A percentile compares a stretch with the other conserved stretches of the same genome.
These are phyloP conservation scores for Alternaria ethzedia DNA, from an alignment of 2,329 filamentous ascomycete genomes.

Conservation along the genomic window DNA sequence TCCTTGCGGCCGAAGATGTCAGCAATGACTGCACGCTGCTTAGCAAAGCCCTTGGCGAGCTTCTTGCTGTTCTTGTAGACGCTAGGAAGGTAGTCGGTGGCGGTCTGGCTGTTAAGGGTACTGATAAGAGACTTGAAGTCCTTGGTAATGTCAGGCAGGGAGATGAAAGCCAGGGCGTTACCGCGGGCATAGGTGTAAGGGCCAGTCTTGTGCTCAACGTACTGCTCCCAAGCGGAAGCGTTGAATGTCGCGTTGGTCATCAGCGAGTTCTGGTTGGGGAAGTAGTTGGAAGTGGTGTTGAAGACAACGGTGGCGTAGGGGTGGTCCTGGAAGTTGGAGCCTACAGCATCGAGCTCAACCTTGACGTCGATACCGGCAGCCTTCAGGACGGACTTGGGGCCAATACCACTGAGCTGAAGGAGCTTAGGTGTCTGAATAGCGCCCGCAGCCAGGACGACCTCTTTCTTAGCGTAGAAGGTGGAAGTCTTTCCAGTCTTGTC, in stretches of 20 bases:
- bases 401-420: constrained; percentile 48
- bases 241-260: constrained; percentile 43
- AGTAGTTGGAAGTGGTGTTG: constrained; percentile 28
- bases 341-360: constrained; percentile 40
- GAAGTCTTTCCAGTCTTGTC: constrained; percentile 11
- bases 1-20: constrained; percentile 30
- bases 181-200: constrained; percentile 35
- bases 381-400: constrained; percentile 36
- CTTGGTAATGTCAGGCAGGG: constrained; percentile 31
- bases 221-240: constrained; percentile 38
- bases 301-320: constrained; percentile 27
- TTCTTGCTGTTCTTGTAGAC: constrained; percentile 30
- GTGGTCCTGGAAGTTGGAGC: constrained; percentile 46
- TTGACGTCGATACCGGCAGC: constrained; percentile 34
- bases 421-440: constrained; percentile 63
- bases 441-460: constrained; percentile 67
- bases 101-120: constrained; percentile 14
- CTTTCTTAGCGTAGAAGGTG: constrained; percentile 44
- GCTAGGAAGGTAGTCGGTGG: constrained; percentile 28
- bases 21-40: constrained; percentile 31
- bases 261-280: constrained; percentile 31
- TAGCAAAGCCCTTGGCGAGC: constrained; percentile 28
- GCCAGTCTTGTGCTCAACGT: constrained; percentile 41
- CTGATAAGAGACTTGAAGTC: constrained; percentile 11
- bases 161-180: constrained; percentile 34